Conservation (phyloP, 768 basidiomycete species). For the Leccinum obscurum region DNA sequence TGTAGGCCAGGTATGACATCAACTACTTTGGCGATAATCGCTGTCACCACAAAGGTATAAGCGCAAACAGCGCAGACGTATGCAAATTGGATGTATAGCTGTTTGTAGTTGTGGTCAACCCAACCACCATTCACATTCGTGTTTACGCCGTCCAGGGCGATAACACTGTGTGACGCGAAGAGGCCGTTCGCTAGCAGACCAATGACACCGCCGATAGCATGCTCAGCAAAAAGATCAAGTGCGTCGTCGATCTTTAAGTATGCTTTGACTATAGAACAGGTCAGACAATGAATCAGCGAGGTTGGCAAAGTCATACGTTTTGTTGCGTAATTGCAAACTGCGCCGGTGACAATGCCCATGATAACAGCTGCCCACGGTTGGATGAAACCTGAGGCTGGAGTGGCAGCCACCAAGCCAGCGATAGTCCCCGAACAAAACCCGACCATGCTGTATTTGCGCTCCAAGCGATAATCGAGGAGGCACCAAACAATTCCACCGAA, state of each 20-base stretch:
- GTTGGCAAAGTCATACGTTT: conserved; percentile 50
- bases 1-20: conserved; percentile 60
- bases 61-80: conserved; percentile 57
- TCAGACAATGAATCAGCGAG: conserved; percentile 11
- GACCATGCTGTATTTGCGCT: conserved; percentile 85
- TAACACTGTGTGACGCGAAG: conserved; percentile 67
- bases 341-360: conserved; percentile 71
- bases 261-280: conserved; percentile 55
- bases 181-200: conserved; percentile 74
- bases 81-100: conserved; percentile 75
- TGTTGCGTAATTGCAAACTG: conserved; percentile 80
- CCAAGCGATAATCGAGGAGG: conserved; percentile 73
- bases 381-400: conserved; percentile 83
- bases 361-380: conserved; percentile 76
- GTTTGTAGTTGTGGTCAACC: conserved; percentile 76
- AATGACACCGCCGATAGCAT: conserved; percentile 81
- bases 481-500: conserved; percentile 86
- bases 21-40: conserved; percentile 55
- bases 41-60: conserved; percentile 65
- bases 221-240: conserved; percentile 90
- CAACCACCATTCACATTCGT: conserved; percentile 58
- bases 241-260: conserved; percentile 79
- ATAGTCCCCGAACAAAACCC: conserved; percentile 90
- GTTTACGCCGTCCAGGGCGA: conserved; percentile 68
- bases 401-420: conserved; percentile 85